Conservation (phyloP, 2,329 filamentous ascomycete species). For the Penicillium aurantiogriseum region DNA sequence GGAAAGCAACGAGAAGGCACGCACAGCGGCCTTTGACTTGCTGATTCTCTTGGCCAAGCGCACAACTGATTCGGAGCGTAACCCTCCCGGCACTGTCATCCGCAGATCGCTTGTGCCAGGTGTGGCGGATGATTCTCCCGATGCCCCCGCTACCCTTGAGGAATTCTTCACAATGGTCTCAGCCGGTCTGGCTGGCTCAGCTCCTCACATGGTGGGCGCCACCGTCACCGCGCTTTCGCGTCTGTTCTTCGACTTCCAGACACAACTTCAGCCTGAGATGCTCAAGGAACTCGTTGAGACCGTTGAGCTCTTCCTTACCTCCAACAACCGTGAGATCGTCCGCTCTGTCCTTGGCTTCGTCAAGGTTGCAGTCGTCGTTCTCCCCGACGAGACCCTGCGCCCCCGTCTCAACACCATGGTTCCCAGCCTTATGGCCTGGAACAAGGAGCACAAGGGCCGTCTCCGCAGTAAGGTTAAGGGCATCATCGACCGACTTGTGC, state of each 20-base stretch:
- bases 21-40: conserved; percentile 84
- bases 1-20: conserved; percentile 93
- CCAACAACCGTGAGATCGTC: conserved; percentile 95
- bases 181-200: conserved; percentile 86
- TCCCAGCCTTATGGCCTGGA: conserved; percentile 91
- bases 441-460: conserved; percentile 95
- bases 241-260: conserved; percentile 89
- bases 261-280: conserved; percentile 64
- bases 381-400: conserved; percentile 75
- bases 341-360: conserved; percentile 92
- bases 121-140: conserved; percentile 77
- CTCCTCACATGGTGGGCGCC: conserved; percentile 95
- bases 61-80: conserved; percentile 64
- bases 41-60: conserved; percentile 84
- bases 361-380: conserved; percentile 87
- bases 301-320: conserved; percentile 93
- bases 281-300: conserved; percentile 85
- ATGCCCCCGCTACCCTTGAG: conserved; percentile 77
- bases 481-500: conserved; percentile 90
- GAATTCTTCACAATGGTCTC: conserved; percentile 99
- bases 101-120: conserved; percentile 82
- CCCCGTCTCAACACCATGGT: conserved; percentile 75
- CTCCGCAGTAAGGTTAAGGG: conserved; percentile 98
- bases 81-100: conserved; percentile 65
- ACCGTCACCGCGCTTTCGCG: conserved; percentile 93